phyloP scores from a whole-genome alignment of 352 stramenopile genomes.

The Phytopythium helicoides region DNA sequence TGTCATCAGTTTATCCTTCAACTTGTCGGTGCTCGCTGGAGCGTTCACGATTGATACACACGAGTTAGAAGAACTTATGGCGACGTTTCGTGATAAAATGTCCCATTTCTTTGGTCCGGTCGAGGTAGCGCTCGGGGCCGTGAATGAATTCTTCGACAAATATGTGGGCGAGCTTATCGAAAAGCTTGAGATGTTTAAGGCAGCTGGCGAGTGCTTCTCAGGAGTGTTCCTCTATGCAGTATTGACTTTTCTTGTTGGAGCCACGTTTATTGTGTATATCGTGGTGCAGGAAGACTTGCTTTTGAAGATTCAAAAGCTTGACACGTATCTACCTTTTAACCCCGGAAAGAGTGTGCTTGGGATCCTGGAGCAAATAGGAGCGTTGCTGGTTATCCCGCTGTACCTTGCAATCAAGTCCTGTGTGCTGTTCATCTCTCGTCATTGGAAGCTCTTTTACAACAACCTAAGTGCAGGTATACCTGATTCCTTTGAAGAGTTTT shows the following conservation, averaged over 20 bases:
- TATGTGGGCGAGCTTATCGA: slow-evolving; percentile 33
- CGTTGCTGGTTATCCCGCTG: slow-evolving; percentile 50
- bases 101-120: slow-evolving; percentile 23
- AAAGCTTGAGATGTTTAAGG: slow-evolving; percentile 24
- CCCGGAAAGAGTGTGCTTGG: slow-evolving; percentile 23
- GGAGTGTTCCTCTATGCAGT: slow-evolving; percentile 36
- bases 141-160: slow-evolving; percentile 35
- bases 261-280: slow-evolving; percentile 50
- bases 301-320: slow-evolving; percentile 52
- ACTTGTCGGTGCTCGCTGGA: slow-evolving; percentile 41
- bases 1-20: slow-evolving; percentile 62
- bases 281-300: slow-evolving; percentile 60
- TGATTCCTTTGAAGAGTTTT: slow-evolving; percentile 12
- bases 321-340: slow-evolving; percentile 38
- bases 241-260: slow-evolving; percentile 26
- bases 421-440: slow-evolving; percentile 49
- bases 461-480: slow-evolving; percentile 11
- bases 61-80: slow-evolving; percentile 15
- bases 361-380: slow-evolving; percentile 41
- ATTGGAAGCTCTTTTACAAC: slow-evolving; percentile 34
- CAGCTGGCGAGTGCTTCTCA: slow-evolving; percentile 30
- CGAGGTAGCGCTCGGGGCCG: slow-evolving; percentile 14
- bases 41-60: slow-evolving; percentile 26
- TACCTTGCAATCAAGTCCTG: slow-evolving; percentile 60
- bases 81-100: slow-evolving; percentile 18